These are phyloP conservation scores for Strigomonas galati DNA, from an alignment of 208 protist genomes.

Conservation along the genomic window DNA sequence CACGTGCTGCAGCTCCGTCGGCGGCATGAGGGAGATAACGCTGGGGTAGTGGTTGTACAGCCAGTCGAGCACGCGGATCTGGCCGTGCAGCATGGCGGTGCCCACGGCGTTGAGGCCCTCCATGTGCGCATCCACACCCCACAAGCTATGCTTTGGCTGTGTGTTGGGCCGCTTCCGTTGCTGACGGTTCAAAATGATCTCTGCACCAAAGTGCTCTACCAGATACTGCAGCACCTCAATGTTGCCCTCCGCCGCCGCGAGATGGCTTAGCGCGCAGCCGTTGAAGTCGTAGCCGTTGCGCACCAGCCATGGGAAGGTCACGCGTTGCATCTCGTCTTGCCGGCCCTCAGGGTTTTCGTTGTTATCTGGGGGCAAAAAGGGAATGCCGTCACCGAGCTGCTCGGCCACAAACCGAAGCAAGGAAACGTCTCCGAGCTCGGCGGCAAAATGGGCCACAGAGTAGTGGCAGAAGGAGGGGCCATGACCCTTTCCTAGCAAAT, in stretches of 20 bases:
- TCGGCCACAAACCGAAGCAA: constrained; percentile 13
- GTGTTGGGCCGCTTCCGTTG: constrained; percentile 6
- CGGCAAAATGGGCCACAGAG: constrained; percentile 46
- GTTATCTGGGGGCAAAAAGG: not conserved
- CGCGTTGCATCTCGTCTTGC: not conserved
- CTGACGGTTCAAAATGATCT: constrained; percentile 28
- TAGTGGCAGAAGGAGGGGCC: constrained; percentile 20
- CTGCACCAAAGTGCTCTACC: constrained; percentile 18
- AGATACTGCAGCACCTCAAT: not conserved
- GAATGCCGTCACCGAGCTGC: not conserved
- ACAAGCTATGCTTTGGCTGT: constrained; percentile 2
- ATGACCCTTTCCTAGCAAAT: not conserved
- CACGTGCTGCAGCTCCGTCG: not conserved
- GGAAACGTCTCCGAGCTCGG: constrained; percentile 36
- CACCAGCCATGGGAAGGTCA: not conserved
- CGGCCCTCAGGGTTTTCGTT: too few species aligned
- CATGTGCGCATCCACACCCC: constrained; percentile 15
- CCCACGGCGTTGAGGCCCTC: constrained; percentile 24
- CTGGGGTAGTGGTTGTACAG: constrained; percentile 25
- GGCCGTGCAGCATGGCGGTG: constrained; percentile 33
- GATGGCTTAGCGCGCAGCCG: not conserved
- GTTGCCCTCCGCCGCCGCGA: constrained; percentile 4
- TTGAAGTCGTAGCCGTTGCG: constrained; percentile 6
- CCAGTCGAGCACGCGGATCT: constrained; percentile 36
- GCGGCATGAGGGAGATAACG: constrained; percentile 7